phyloP scores from a whole-genome alignment of 164 flowering plant genomes.

The Magnolia changhungtana region DNA sequence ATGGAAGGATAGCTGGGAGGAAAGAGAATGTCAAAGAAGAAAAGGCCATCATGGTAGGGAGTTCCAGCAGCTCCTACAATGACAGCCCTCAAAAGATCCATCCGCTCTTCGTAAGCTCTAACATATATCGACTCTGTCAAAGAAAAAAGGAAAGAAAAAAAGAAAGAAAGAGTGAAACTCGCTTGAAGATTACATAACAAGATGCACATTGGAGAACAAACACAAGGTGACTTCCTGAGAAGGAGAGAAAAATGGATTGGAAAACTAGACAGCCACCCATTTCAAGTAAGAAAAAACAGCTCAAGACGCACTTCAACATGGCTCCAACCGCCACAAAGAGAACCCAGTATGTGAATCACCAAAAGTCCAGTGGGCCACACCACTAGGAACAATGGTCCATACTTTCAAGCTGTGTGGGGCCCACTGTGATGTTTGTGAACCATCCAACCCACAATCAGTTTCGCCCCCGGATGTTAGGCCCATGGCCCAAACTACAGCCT shows the following conservation, averaged over 20 bases:
- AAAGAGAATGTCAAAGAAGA: slow-evolving; percentile 70
- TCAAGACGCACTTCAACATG: no score
- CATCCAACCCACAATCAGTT: no score
- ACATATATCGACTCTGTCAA: slow-evolving; percentile 67
- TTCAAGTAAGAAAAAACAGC: no score
- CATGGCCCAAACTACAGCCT: no score
- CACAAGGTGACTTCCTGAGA: not conserved
- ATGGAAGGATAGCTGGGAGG: slow-evolving; percentile 53
- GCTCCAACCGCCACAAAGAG: no score
- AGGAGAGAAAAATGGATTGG: not conserved
- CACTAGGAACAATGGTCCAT: no score
- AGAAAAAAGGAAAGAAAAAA: not conserved
- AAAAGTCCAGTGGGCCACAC: no score
- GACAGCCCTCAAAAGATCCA: slow-evolving; percentile 89
- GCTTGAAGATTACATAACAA: not conserved
- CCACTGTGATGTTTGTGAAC: no score
- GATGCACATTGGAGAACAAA: not conserved
- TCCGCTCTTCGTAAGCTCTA: slow-evolving; percentile 69
- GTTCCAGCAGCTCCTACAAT: slow-evolving; percentile 85
- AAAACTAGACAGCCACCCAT: no score
- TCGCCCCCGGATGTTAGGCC: no score
- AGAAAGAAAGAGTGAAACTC: not conserved
- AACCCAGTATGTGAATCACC: no score
- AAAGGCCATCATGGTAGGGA: slow-evolving; percentile 89
- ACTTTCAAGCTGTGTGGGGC: no score